Conservation (phyloP, 2,329 filamentous ascomycete species). For the Aspergillus sp. region DNA sequence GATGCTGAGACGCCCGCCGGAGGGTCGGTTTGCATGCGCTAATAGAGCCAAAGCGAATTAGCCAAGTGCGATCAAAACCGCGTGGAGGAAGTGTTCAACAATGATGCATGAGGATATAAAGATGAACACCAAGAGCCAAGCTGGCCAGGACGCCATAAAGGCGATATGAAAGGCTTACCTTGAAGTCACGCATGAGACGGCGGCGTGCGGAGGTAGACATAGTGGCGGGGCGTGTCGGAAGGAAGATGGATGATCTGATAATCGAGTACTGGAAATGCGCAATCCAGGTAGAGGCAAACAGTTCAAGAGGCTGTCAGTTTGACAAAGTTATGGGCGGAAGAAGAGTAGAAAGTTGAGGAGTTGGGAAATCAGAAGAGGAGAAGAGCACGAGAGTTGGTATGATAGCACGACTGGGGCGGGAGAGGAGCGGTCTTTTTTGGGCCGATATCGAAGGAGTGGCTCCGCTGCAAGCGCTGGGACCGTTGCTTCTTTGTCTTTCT, state of each 20-base stretch:
- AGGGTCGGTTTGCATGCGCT: slow-evolving; percentile 99
- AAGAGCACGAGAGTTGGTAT: slow-evolving; percentile 5
- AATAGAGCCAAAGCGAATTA: slow-evolving; percentile 22
- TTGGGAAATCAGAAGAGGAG: background rate
- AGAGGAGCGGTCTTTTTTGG: slow-evolving; percentile 13
- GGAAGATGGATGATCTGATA: slow-evolving; percentile 15
- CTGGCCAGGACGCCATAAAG: background rate
- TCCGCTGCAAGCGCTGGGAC: background rate
- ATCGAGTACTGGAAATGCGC: slow-evolving; percentile 4
- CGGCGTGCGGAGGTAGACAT: slow-evolving; percentile 96
- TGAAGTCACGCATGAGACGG: slow-evolving; percentile 98
- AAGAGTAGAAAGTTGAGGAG: background rate
- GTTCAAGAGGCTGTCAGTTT: background rate
- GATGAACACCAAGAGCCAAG: background rate
- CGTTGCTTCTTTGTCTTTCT: background rate
- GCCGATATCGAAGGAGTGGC: slow-evolving; percentile 13
- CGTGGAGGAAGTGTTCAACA: background rate
- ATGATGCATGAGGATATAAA: background rate
- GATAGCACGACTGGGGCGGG: background rate
- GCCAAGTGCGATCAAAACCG: slow-evolving; percentile 18
- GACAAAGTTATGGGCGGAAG: background rate
- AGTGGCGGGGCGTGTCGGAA: slow-evolving; percentile 37
- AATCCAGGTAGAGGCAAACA: background rate
- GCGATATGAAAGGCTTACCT: slow-evolving; percentile 63
- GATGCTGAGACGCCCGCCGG: slow-evolving; percentile 96